Conservation (phyloP, 805 yeast genomes). For the Brettanomyces nanus region DNA sequence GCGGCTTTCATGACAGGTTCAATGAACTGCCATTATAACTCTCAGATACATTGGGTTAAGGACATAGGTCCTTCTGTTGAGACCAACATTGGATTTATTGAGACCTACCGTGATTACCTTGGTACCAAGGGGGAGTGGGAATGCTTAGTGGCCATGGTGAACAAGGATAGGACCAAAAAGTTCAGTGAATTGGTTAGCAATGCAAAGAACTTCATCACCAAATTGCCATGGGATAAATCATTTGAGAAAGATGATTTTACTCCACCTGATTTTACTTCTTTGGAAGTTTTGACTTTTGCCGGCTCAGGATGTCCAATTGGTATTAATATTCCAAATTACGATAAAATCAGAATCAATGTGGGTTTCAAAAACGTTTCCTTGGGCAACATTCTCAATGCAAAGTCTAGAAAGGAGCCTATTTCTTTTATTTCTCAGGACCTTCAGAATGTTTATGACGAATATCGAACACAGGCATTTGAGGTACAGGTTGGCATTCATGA, state of each 20-base stretch:
- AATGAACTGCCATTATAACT: constrained; percentile 74
- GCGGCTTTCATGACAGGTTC: constrained; percentile 74
- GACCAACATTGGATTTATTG: constrained; percentile 85
- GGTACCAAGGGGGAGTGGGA: constrained; percentile 95
- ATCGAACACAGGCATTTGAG: constrained; percentile 78
- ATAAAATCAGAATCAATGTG: constrained; percentile 71
- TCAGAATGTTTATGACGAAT: constrained; percentile 53
- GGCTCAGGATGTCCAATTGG: constrained; percentile 92
- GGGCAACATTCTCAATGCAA: constrained; percentile 77
- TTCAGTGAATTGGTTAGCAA: constrained; percentile 60
- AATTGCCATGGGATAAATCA: constrained; percentile 69
- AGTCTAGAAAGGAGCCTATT: constrained; percentile 58
- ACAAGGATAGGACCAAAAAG: constrained; percentile 77
- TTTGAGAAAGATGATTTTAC: constrained; percentile 81
- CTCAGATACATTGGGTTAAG: constrained; percentile 83
- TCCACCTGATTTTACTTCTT: constrained; percentile 88
- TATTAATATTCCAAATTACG: constrained; percentile 87
- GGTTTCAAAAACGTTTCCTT: constrained; percentile 88
- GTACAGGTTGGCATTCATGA: constrained; percentile 94
- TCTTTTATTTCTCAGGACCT: constrained; percentile 53
- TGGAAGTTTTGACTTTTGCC: constrained; percentile 84
- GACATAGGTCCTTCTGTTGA: constrained; percentile 74
- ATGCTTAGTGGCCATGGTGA: constrained; percentile 83
- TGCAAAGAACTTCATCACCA: constrained; percentile 56
- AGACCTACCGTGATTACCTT: constrained; percentile 86